Percentiles rank a stretch among this genome's conserved stretches.
Evolutionary conservation across 352 stramenopile genomes (phyloP).

Genomic region (Pythium dissimile): DNA sequence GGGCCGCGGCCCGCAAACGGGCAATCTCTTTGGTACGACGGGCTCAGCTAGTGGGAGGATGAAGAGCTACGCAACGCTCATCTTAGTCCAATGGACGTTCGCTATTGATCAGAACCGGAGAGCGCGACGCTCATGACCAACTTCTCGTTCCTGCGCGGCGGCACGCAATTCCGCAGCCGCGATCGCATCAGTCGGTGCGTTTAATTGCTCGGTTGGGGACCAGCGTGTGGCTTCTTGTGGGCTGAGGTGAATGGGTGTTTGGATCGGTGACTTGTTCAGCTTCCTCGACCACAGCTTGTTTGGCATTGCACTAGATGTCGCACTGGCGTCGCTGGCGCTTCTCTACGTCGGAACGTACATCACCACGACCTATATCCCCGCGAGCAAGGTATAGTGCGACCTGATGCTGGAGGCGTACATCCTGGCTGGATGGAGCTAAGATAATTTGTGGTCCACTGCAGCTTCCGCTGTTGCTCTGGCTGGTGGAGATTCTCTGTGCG

Average conservation of each 20-base stretch:
- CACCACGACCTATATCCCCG: constrained; percentile 71
- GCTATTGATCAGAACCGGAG: constrained; percentile 34
- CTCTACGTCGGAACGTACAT: constrained; percentile 71
- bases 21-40: constrained; percentile 4
- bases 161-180: constrained; percentile 26
- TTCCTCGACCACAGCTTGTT: constrained; percentile 80
- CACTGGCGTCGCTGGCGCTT: constrained; percentile 54
- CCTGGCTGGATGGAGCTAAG: neutral
- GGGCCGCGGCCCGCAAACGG: neutral
- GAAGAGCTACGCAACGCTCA: neutral
- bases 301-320: constrained; percentile 54
- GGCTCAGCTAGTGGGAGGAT: neutral
- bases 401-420: neutral
- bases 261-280: constrained; percentile 20
- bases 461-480: constrained; percentile 68
- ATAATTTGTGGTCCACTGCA: constrained; percentile 12
- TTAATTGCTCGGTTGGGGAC: too few relatives aligned
- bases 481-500: constrained; percentile 63
- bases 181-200: constrained; percentile 41
- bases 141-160: constrained; percentile 25
- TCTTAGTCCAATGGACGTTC: neutral
- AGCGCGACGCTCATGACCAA: constrained; percentile 28
- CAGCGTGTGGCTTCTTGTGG: too few relatives aligned
- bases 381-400: constrained; percentile 34
- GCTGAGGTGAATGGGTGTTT: neutral